Conservation (phyloP, 202 grass and related monocot species). For the Musa balbisiana region DNA sequence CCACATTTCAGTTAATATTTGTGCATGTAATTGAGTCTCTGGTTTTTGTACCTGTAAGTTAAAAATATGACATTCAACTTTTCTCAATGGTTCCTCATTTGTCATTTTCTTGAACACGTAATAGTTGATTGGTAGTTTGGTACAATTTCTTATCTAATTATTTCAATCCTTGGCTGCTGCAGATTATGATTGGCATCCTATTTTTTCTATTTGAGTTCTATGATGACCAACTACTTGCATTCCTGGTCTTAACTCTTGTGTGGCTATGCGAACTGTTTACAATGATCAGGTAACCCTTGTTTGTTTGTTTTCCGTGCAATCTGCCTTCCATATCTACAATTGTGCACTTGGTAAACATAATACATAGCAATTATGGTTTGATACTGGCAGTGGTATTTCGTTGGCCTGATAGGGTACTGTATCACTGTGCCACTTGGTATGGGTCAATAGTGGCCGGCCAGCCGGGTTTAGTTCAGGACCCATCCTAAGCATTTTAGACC, state of each 20-base stretch:
- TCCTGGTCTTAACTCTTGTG: constrained; percentile 96
- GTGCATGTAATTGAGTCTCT: constrained; percentile 98
- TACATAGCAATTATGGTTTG: no score
- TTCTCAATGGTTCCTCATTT: constrained; percentile 4
- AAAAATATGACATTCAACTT: constrained; percentile 8
- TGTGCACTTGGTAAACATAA: neutral
- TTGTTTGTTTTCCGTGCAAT: constrained; percentile 3
- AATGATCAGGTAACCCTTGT: constrained; percentile 80
- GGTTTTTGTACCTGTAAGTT: constrained; percentile 94
- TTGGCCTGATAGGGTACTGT: no score
- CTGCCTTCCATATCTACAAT: no score
- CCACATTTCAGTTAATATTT: constrained; percentile 97
- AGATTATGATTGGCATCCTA: constrained; percentile 99
- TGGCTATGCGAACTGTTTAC: constrained; percentile 98
- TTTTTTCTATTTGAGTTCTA: constrained; percentile 99
- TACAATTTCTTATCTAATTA: neutral
- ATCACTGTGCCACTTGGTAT: no score
- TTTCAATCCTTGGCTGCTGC: constrained; percentile 33
- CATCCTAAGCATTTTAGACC: no score
- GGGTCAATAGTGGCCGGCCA: no score
- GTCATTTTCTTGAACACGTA: neutral
- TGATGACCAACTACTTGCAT: constrained; percentile 92
- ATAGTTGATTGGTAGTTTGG: neutral
- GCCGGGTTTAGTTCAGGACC: no score
- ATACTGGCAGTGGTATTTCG: no score